phyloP scores from a whole-genome alignment of 345 rosid species.

The Lumnitzera littorea region DNA sequence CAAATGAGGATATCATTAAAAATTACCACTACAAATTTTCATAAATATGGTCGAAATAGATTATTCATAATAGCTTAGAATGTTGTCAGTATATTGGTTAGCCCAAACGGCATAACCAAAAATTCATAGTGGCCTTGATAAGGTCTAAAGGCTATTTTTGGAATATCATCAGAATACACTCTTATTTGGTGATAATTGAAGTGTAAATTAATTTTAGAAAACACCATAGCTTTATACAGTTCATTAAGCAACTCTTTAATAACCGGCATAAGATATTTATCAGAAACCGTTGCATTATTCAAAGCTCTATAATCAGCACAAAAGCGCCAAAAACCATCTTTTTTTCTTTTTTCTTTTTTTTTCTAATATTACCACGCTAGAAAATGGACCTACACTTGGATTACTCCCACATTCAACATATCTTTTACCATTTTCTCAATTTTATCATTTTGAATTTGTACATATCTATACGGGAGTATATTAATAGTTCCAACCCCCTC shows the following conservation, averaged over 20 bases:
- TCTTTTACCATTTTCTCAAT: neutral
- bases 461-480: neutral
- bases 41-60: neutral
- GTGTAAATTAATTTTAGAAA: neutral
- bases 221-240: neutral
- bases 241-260: conserved; percentile 4
- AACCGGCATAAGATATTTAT: neutral
- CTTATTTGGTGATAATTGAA: neutral
- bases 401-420: neutral
- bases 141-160: neutral
- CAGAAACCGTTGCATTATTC: neutral
- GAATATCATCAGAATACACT: neutral
- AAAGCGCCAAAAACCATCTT: neutral
- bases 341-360: neutral
- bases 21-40: neutral
- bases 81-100: neutral
- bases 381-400: neutral
- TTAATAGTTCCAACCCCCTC: neutral
- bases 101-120: neutral
- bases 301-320: neutral
- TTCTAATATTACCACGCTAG: neutral
- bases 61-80: neutral
- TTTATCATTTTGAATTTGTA: neutral
- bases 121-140: conserved; percentile 2
- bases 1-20: neutral